Evolutionary conservation across 495 filamentous ascomycete genomes (phyloP), one percentile per base, ranked within the genome.

Genomic region (Neurospora intermedia): DNA sequence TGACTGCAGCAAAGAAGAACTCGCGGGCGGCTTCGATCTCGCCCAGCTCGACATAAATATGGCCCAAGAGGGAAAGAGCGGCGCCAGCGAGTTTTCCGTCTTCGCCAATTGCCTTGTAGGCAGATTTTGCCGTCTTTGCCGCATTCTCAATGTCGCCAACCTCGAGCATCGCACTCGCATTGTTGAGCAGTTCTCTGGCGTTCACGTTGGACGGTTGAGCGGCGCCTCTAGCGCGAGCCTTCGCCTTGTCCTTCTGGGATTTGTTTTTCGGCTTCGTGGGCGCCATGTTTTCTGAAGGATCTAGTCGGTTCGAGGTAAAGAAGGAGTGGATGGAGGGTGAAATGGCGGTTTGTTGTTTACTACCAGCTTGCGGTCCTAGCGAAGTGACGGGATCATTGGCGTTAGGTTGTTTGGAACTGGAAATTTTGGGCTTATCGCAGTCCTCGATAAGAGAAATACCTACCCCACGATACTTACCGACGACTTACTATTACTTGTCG

Each of bases 11-110:
- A 35, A 88, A 76, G 78, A 97, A 97, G 77, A 87, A 89, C 35
- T 83, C 75, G 69, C 89, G 86, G 48, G 96, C 94, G 3, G 84
- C 78, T 69, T 92, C 89, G 73, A 91, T 84, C 27, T 97, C 90
- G 71, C 95, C 95, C 6, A 96, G 81, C 76, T 97, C 94, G 62
- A 98, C 87, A 73, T 91, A 85, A 72, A 97, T 94, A 77, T 97
- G 92, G 41, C 90, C 96, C 43, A 97, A 86, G 6, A 97, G 80
- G 45, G 90, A 93, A 54, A 97, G 81, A 1, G 93, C 91, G 3
- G 80, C 39, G 87, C 89, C 62, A 92, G 88, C 73, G 77, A 80
- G 74, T 75, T 81, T 71, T 74, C 83, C 76, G 59, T 78, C 70
- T 41, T 80, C 69, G 72, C 79, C 31, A 71, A 84, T 82, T 7